Evolutionary conservation across 164 flowering plant species (phyloP).

Genomic region (Piper longum): DNA sequence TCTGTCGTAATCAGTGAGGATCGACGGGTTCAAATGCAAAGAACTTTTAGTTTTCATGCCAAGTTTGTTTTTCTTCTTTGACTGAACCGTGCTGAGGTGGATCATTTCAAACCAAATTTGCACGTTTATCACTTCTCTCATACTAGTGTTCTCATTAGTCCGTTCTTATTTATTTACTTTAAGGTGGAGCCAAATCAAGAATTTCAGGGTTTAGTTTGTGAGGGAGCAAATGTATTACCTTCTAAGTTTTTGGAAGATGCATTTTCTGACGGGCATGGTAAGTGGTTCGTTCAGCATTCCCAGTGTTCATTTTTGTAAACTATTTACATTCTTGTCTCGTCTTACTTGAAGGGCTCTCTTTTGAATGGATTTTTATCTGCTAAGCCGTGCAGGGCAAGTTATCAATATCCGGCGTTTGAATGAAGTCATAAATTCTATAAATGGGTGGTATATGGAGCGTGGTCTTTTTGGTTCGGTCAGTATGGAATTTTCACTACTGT

Average conservation of each 20-base stretch:
- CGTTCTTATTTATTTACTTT: constrained; percentile 15
- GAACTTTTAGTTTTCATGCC: too few species aligned
- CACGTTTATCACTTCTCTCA: too few species aligned
- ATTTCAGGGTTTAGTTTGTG: constrained; percentile 92
- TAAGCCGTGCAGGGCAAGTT: constrained; percentile 94
- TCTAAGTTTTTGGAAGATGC: constrained; percentile 77
- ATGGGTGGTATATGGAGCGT: constrained; percentile 95
- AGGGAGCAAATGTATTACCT: constrained; percentile 97
- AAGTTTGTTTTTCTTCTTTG: too few species aligned
- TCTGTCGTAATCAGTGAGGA: too few species aligned
- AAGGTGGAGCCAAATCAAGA: constrained; percentile 99
- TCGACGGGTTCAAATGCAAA: too few species aligned
- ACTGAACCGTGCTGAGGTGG: too few species aligned
- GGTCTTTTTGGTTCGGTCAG: constrained; percentile 93
- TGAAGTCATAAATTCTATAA: constrained; percentile 73
- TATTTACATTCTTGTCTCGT: background rate
- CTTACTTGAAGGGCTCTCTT: constrained; percentile 4
- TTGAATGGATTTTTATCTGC: constrained; percentile 23
- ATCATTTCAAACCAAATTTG: too few species aligned
- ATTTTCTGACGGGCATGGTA: constrained; percentile 88
- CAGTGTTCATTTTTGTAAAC: background rate
- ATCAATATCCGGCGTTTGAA: constrained; percentile 74
- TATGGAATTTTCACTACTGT: constrained; percentile 1
- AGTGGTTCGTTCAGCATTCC: constrained; percentile 6
- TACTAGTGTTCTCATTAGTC: too few species aligned